phyloP scores from a whole-genome alignment of 2,329 filamentous ascomycete species.

The Diaporthe ampelina region DNA sequence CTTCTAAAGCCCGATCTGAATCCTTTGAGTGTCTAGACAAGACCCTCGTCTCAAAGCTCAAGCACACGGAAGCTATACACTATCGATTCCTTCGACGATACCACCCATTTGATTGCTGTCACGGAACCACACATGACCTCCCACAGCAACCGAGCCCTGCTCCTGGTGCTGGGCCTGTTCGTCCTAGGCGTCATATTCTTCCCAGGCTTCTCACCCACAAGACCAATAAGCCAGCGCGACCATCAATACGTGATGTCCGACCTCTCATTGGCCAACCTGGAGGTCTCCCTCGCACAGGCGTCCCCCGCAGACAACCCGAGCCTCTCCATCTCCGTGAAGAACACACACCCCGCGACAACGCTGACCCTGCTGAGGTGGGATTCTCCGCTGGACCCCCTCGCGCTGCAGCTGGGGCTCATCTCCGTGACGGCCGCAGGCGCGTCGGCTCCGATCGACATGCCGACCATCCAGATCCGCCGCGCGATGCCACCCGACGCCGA shows the following conservation, averaged over 20 bases:
- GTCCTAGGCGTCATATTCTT: not conserved
- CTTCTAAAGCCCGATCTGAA: too few relatives aligned
- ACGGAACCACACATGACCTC: not conserved
- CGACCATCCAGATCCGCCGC: constrained; percentile 55
- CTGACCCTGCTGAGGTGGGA: constrained; percentile 60
- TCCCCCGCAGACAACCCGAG: constrained; percentile 43
- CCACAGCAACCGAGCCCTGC: not conserved
- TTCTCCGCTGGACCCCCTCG: constrained; percentile 61
- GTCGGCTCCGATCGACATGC: constrained; percentile 52
- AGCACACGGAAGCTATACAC: not conserved
- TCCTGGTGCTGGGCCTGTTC: not conserved
- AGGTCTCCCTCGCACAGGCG: constrained; percentile 1
- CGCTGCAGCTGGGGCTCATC: constrained; percentile 58
- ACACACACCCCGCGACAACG: constrained; percentile 52
- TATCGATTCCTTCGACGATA: not conserved
- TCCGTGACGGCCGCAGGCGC: constrained; percentile 54
- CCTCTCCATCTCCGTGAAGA: constrained; percentile 56
- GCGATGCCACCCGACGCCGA: constrained; percentile 58
- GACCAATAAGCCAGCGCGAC: not conserved
- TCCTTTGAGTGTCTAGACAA: too few relatives aligned
- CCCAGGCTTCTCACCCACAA: not conserved
- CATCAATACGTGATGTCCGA: not conserved
- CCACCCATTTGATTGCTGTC: not conserved
- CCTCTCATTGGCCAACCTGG: constrained; percentile 5
- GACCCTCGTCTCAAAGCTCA: not conserved